These are phyloP conservation scores for Epichloe bromicola DNA, from an alignment of 2,329 filamentous ascomycete species.

Conservation along the genomic window DNA sequence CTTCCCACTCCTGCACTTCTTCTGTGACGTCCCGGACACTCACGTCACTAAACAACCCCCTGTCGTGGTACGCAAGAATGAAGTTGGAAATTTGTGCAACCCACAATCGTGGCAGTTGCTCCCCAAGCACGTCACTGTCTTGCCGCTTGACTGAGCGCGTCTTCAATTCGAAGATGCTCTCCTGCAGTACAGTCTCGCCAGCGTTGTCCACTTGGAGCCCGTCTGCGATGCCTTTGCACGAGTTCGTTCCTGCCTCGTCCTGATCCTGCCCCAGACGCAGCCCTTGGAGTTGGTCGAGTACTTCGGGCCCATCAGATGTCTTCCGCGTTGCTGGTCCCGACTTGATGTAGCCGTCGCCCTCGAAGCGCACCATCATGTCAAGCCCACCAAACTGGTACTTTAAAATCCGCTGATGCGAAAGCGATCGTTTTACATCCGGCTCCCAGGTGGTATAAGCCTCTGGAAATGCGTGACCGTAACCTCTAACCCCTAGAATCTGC, in stretches of 20 bases:
- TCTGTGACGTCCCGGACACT: slow-evolving; percentile 18
- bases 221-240: neutral
- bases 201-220: neutral
- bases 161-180: slow-evolving; percentile 29
- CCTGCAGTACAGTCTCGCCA: slow-evolving; percentile 18
- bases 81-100: slow-evolving; percentile 25
- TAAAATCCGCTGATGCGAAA: slow-evolving; percentile 42
- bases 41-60: slow-evolving; percentile 22
- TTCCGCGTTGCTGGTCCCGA: neutral
- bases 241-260: neutral
- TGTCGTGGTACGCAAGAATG: slow-evolving; percentile 26
- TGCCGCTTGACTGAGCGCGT: slow-evolving; percentile 22
- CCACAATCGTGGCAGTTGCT: slow-evolving; percentile 31
- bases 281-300: too few species aligned
- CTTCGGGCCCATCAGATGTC: neutral
- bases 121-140: slow-evolving; percentile 16
- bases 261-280: too few species aligned
- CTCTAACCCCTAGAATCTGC: slow-evolving; percentile 38
- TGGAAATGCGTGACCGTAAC: slow-evolving; percentile 54
- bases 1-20: slow-evolving; percentile 24
- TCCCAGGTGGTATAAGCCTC: slow-evolving; percentile 55
- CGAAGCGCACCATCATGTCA: slow-evolving; percentile 15
- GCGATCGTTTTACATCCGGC: slow-evolving; percentile 35
- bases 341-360: slow-evolving; percentile 16
- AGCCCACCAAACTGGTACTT: slow-evolving; percentile 8